Evolutionary conservation across 2,329 filamentous ascomycete species (phyloP).

Genomic region (Aspergillus candidus): DNA sequence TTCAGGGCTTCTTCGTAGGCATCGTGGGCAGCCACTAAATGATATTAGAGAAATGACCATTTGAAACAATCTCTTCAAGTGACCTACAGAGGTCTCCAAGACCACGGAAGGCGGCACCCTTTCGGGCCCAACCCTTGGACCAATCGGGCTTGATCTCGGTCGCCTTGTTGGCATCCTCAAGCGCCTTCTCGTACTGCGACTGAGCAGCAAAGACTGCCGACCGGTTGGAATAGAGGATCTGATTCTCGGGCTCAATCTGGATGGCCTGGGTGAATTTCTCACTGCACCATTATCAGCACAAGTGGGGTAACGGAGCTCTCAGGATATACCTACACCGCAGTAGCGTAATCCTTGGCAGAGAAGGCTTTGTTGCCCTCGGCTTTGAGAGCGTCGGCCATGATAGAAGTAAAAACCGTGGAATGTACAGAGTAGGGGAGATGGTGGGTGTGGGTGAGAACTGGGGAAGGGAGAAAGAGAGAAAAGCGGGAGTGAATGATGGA

Average conservation of each 20-base stretch:
- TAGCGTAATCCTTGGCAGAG: conserved; percentile 91
- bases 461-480: conserved; percentile 4
- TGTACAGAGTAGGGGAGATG: background rate
- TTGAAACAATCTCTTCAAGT: conserved; percentile 11
- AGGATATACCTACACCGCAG: conserved; percentile 79
- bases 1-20: conserved; percentile 94
- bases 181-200: conserved; percentile 75
- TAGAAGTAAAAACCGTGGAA: conserved; percentile 15
- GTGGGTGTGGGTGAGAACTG: background rate
- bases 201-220: conserved; percentile 84
- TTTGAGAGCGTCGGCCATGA: conserved; percentile 77
- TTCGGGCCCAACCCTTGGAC: conserved; percentile 93
- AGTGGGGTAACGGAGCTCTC: conserved; percentile 18
- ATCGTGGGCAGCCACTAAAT: conserved; percentile 68
- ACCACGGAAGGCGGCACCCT: conserved; percentile 86
- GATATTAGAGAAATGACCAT: background rate
- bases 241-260: conserved; percentile 77
- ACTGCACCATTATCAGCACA: conserved; percentile 43
- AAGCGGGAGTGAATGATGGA: conserved; percentile 6
- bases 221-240: conserved; percentile 96
- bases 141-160: conserved; percentile 95
- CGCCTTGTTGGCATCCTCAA: conserved; percentile 88
- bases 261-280: conserved; percentile 95
- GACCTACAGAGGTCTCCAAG: conserved; percentile 66
- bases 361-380: conserved; percentile 98